Percentiles rank a stretch among this genome's conserved stretches.
These are phyloP conservation scores for Syzygium grande DNA, from an alignment of 345 rosid species.

Conservation along the genomic window DNA sequence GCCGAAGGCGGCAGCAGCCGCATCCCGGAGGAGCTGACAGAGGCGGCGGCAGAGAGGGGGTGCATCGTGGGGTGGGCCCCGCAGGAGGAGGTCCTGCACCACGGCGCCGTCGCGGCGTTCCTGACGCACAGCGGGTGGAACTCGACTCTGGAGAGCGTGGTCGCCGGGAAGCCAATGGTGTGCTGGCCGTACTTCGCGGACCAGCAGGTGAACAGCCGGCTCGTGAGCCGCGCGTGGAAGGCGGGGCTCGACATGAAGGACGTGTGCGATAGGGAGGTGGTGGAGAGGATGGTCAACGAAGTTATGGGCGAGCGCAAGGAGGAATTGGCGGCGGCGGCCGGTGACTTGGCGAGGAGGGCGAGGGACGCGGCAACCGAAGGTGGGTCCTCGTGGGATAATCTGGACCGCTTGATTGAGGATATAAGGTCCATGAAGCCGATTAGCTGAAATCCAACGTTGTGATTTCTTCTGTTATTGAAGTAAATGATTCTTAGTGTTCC, in stretches of 20 bases:
- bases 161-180: slow-evolving; percentile 60
- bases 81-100: slow-evolving; percentile 39
- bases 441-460: background rate
- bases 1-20: background rate
- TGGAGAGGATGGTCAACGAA: slow-evolving; percentile 44
- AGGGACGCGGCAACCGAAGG: slow-evolving; percentile 10
- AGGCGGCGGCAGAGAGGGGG: slow-evolving; percentile 3
- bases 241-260: slow-evolving; percentile 73
- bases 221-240: slow-evolving; percentile 47
- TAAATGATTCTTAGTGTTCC: background rate
- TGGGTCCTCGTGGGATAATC: slow-evolving; percentile 28
- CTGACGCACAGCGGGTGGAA: slow-evolving; percentile 77
- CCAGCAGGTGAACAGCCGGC: slow-evolving; percentile 52
- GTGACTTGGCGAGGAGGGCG: slow-evolving; percentile 17
- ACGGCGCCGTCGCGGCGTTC: slow-evolving; percentile 48
- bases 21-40: slow-evolving; percentile 10
- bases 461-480: background rate
- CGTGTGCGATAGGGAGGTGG: slow-evolving; percentile 28
- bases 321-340: slow-evolving; percentile 15
- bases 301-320: slow-evolving; percentile 50
- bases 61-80: slow-evolving; percentile 27
- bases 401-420: slow-evolving; percentile 30
- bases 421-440: slow-evolving; percentile 8
- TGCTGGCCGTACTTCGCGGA: slow-evolving; percentile 63
- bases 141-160: slow-evolving; percentile 62